A percentile compares a stretch with the other conserved stretches of the same genome.
phyloP scores from a whole-genome alignment of 2,329 filamentous ascomycete species.

The Calonectria pseudoreteaudii region DNA sequence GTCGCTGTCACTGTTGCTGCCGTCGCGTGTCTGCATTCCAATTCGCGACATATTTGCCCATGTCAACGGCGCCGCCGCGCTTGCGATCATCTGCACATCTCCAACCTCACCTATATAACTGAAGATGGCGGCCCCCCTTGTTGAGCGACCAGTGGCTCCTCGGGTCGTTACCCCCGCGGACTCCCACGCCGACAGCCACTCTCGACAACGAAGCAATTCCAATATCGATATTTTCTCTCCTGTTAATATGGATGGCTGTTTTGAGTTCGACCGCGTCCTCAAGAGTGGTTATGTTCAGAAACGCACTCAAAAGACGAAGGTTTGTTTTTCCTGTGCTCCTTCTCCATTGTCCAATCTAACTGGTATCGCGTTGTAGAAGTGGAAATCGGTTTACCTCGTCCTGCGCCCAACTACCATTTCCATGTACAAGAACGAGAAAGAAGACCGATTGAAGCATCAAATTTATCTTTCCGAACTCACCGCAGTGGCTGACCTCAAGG shows the following conservation, averaged over 20 bases:
- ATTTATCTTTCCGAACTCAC: constrained; percentile 91
- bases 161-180: constrained; percentile 26
- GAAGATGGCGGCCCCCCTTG: constrained; percentile 41
- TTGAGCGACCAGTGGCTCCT: constrained; percentile 33
- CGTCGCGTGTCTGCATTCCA: not conserved
- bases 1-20: not conserved
- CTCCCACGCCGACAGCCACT: constrained; percentile 30
- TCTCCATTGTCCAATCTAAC: constrained; percentile 22
- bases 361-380: constrained; percentile 69
- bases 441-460: constrained; percentile 89
- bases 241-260: constrained; percentile 94
- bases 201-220: constrained; percentile 43
- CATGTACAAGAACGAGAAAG: constrained; percentile 92
- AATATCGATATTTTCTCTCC: constrained; percentile 78
- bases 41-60: constrained; percentile 22
- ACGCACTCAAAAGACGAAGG: constrained; percentile 94
- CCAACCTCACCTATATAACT: constrained; percentile 19
- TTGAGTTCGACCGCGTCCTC: constrained; percentile 93
- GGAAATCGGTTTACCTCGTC: constrained; percentile 91
- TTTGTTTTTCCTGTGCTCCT: constrained; percentile 50
- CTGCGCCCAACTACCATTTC: constrained; percentile 90
- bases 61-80: constrained; percentile 32
- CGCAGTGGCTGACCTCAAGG: constrained; percentile 88
- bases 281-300: constrained; percentile 90
- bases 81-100: constrained; percentile 8